phyloP scores from a whole-genome alignment of 495 filamentous ascomycete genomes.

The Clavariopsis aquatica region DNA sequence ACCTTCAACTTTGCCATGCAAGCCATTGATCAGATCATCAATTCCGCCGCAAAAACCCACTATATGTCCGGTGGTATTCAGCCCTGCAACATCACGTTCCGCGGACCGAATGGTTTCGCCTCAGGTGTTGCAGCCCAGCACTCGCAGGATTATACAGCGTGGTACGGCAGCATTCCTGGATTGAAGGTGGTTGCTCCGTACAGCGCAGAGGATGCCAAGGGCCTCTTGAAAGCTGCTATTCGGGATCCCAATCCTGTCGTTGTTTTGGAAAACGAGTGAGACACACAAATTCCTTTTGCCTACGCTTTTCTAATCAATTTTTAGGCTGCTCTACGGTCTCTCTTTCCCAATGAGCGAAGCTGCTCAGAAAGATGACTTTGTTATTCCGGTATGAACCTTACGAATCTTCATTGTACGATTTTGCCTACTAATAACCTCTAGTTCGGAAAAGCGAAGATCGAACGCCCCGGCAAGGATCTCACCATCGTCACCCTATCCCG shows the following conservation, averaged over 20 bases:
- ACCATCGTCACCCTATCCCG: slow-evolving; percentile 94
- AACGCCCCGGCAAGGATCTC: slow-evolving; percentile 91
- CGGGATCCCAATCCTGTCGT: slow-evolving; percentile 96
- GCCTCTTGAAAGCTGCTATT: slow-evolving; percentile 94
- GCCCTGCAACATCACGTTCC: slow-evolving; percentile 99
- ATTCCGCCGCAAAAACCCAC: slow-evolving; percentile 97
- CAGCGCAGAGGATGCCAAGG: slow-evolving; percentile 98
- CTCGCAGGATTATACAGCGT: slow-evolving; percentile 96
- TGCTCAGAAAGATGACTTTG: slow-evolving; percentile 92
- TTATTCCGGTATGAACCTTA: slow-evolving; percentile 63
- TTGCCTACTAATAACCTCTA: slow-evolving; percentile 24
- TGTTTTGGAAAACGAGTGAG: slow-evolving; percentile 91
- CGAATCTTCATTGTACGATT: slow-evolving; percentile 30
- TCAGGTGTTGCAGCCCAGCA: slow-evolving; percentile 95
- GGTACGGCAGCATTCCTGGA: slow-evolving; percentile 97
- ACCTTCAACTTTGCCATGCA: slow-evolving; percentile 99
- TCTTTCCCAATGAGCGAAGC: slow-evolving; percentile 94
- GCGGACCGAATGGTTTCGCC: slow-evolving; percentile 97
- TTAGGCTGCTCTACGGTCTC: slow-evolving; percentile 85
- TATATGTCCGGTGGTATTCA: slow-evolving; percentile 99
- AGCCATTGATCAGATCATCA: slow-evolving; percentile 99
- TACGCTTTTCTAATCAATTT: slow-evolving; percentile 35
- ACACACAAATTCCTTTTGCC: background rate
- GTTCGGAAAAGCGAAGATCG: slow-evolving; percentile 98
- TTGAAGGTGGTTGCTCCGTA: slow-evolving; percentile 95